phyloP scores from a whole-genome alignment of 179 eudicot species.

The Camellia oleifera region DNA sequence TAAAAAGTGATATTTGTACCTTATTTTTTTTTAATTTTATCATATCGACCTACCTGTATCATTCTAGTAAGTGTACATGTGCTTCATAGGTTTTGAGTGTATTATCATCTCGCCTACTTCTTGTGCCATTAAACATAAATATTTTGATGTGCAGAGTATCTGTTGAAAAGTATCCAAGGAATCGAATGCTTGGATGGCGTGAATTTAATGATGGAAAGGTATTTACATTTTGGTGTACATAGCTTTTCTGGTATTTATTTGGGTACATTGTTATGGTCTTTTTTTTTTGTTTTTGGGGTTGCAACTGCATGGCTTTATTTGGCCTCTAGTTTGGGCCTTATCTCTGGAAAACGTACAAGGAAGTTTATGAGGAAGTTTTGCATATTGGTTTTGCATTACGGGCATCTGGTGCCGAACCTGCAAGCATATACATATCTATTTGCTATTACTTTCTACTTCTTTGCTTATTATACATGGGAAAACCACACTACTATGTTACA shows the following conservation, averaged over 20 bases:
- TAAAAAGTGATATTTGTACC: too few relatives aligned
- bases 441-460: background rate
- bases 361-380: conserved; percentile 70
- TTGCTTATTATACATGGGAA: background rate
- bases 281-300: background rate
- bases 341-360: conserved; percentile 84
- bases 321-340: conserved; percentile 71
- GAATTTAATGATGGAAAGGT: conserved; percentile 67
- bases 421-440: conserved; percentile 32
- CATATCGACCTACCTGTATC: too few relatives aligned
- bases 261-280: background rate
- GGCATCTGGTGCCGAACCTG: conserved; percentile 77
- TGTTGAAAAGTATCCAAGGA: conserved; percentile 61
- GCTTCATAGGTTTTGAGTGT: too few relatives aligned
- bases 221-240: background rate
- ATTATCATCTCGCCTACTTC: background rate
- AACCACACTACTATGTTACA: too few relatives aligned
- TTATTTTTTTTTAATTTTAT: too few relatives aligned
- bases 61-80: too few relatives aligned
- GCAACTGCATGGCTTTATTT: background rate
- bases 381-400: conserved; percentile 69
- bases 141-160: conserved; percentile 43
- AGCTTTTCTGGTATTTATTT: too few relatives aligned
- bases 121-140: background rate
- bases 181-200: conserved; percentile 93